A percentile compares a stretch with the other conserved stretches of the same genome.
Conservation (phyloP, 257 asterid species). For the Handroanthus guayacan region DNA sequence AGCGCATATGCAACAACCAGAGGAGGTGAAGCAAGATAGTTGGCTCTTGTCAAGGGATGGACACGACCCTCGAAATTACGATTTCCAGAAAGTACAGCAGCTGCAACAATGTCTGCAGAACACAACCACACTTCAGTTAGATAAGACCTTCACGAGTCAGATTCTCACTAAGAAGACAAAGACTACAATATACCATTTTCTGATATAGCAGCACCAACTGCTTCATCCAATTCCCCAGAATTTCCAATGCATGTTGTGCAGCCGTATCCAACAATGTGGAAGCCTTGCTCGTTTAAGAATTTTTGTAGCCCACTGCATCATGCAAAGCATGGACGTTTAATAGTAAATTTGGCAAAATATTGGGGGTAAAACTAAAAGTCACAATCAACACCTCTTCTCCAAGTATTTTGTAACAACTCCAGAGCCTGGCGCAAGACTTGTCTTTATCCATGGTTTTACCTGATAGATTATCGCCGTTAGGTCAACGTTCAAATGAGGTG, state of each 20-base stretch:
- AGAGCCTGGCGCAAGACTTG: conserved; percentile 98
- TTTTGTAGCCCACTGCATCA: conserved; percentile 79
- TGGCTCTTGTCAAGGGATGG: conserved; percentile 92
- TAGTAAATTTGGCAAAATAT: conserved; percentile 3
- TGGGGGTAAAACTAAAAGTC: conserved; percentile 13
- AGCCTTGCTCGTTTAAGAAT: conserved; percentile 90
- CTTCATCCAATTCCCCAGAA: conserved; percentile 90
- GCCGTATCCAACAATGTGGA: conserved; percentile 91
- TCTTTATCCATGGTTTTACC: conserved; percentile 99
- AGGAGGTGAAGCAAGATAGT: conserved; percentile 98
- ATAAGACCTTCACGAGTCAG: conserved; percentile 10
- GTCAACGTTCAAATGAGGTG: conserved; percentile 26
- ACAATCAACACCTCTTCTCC: conserved; percentile 66
- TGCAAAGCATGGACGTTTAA: conserved; percentile 23
- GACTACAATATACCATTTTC: conserved; percentile 68
- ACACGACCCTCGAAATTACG: conserved; percentile 99
- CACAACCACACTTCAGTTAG: conserved; percentile 28
- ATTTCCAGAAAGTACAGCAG: conserved; percentile 97
- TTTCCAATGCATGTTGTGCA: conserved; percentile 96
- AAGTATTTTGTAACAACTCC: conserved; percentile 92
- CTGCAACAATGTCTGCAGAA: conserved; percentile 84
- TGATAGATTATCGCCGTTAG: conserved; percentile 41
- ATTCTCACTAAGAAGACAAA: conserved; percentile 1
- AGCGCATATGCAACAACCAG: conserved; percentile 97
- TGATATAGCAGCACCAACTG: conserved; percentile 82